Conservation (phyloP, 805 yeast genomes). For the Komagataella populi region DNA sequence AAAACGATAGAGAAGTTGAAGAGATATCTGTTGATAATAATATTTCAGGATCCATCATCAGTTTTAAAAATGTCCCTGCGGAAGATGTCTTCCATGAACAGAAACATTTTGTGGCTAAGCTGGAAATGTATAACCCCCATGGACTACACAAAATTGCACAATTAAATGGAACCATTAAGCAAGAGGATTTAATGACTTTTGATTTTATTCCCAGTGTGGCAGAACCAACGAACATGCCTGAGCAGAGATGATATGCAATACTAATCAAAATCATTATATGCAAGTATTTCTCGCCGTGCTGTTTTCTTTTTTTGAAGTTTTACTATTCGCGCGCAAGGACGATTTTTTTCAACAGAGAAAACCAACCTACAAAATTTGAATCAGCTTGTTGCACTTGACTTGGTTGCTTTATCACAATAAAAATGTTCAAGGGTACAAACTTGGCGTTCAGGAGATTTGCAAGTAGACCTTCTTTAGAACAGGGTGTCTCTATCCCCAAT, state of each 20-base stretch:
- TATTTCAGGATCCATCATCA: not conserved
- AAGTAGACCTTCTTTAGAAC: slow-evolving; percentile 13
- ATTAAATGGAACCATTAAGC: slow-evolving; percentile 25
- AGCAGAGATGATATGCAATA: too few relatives aligned
- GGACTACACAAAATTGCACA: slow-evolving; percentile 17
- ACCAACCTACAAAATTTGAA: too few relatives aligned
- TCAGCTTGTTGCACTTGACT: too few relatives aligned
- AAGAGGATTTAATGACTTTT: slow-evolving; percentile 10
- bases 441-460: slow-evolving; percentile 6
- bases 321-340: not conserved
- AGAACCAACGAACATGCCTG: not conserved
- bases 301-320: not conserved
- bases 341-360: not conserved
- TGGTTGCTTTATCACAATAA: not conserved
- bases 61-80: not conserved
- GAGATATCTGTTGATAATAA: slow-evolving; percentile 1
- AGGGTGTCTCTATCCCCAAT: slow-evolving; percentile 15
- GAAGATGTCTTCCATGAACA: slow-evolving; percentile 8
- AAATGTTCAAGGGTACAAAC: not conserved
- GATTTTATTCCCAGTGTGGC: not conserved
- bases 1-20: slow-evolving; percentile 3
- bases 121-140: slow-evolving; percentile 22
- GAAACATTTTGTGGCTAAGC: slow-evolving; percentile 17
- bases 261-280: too few relatives aligned
- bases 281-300: too few relatives aligned